phyloP scores from a whole-genome alignment of 2,329 filamentous ascomycete species.

The Clathrospora elynae region DNA sequence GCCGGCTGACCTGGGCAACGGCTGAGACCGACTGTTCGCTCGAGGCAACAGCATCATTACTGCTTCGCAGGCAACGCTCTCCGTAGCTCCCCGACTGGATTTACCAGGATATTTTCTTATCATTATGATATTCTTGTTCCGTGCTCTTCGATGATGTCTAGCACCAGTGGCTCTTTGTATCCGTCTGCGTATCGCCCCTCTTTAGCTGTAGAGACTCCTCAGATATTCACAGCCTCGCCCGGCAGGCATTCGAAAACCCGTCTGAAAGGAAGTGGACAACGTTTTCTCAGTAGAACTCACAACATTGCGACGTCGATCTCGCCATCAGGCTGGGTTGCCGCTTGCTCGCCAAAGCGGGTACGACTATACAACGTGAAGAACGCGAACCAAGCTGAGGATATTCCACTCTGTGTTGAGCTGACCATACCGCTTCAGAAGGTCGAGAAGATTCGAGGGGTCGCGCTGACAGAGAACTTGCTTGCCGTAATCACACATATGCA shows the following conservation, averaged over 20 bases:
- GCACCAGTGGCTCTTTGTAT: constrained; percentile 4
- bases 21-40: constrained; percentile 1
- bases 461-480: constrained; percentile 28
- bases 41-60: not conserved
- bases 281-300: constrained; percentile 4
- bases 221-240: constrained; percentile 13
- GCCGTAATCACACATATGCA: constrained; percentile 27
- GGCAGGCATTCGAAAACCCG: constrained; percentile 10
- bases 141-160: constrained; percentile 11
- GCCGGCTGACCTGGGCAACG: constrained; percentile 1
- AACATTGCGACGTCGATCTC: constrained; percentile 25
- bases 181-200: constrained; percentile 9
- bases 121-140: constrained; percentile 3
- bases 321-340: constrained; percentile 21
- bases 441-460: constrained; percentile 24
- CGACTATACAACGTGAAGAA: constrained; percentile 20
- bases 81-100: not conserved
- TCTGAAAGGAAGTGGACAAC: constrained; percentile 11
- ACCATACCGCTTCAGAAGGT: constrained; percentile 3
- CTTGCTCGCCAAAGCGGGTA: constrained; percentile 19
- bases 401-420: constrained; percentile 1
- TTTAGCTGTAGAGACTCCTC: constrained; percentile 7
- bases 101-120: not conserved
- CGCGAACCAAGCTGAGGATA: constrained; percentile 6
- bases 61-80: constrained; percentile 3